Conservation (phyloP, 805 yeast genomes). For the Barnettozyma pratensis region DNA sequence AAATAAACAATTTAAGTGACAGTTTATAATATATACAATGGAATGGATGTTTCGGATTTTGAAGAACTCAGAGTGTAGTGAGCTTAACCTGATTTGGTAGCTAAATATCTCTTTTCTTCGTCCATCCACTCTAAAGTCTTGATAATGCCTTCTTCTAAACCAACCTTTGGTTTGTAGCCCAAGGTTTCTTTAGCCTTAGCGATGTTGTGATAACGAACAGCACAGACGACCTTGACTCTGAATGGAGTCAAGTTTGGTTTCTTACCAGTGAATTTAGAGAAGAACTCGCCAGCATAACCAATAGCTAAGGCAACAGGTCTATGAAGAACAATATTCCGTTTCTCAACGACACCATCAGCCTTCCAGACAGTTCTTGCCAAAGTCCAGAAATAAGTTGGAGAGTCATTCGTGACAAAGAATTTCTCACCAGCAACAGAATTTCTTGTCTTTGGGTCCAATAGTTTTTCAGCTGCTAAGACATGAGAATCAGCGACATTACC, state of each 20-base stretch:
- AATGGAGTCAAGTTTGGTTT: constrained; percentile 95
- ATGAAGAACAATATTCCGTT: constrained; percentile 58
- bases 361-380: constrained; percentile 96
- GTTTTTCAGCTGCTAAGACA: constrained; percentile 80
- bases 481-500: constrained; percentile 98
- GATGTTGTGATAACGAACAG: constrained; percentile 89
- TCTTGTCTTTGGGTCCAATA: constrained; percentile 43
- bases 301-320: constrained; percentile 73
- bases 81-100: neutral
- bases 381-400: constrained; percentile 96
- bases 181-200: constrained; percentile 74
- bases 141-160: constrained; percentile 71
- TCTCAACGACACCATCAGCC: constrained; percentile 83
- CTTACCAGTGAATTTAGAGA: constrained; percentile 65
- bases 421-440: constrained; percentile 70
- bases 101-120: constrained; percentile 36
- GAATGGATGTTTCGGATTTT: too few relatives aligned
- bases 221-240: constrained; percentile 89
- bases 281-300: constrained; percentile 77
- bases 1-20: neutral
- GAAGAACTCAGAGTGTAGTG: too few relatives aligned
- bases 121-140: constrained; percentile 86
- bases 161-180: constrained; percentile 78
- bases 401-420: constrained; percentile 88
- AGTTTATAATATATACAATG: neutral